Evolutionary conservation across 768 basidiomycete species (phyloP), one percentile per base, ranked within the genome.

Genomic region (Cyathus striatus): DNA sequence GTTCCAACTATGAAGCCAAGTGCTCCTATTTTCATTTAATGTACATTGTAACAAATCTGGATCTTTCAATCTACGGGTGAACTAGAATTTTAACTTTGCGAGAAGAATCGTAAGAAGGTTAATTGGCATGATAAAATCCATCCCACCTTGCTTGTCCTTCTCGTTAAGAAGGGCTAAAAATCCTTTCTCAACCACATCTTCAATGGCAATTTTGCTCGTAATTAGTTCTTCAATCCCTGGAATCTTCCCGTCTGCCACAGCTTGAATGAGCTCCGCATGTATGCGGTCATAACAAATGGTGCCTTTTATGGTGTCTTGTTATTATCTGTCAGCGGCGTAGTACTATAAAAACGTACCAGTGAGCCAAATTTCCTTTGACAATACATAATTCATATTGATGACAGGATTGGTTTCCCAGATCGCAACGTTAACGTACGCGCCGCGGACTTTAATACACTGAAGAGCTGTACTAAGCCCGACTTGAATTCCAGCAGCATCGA

Each of bases 401-500:
- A 44, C 53, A 1, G 68, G 56, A 2, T 33, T 47, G 13, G 55
- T 49, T 32, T 68, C 72, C 73, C 73, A 76, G 6, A 72, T 43
- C 1, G 72, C 69, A 14, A 75, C 57, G 44, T 68, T 68, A 13
- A 72, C 53, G 18, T 72, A 49, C 0, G 53, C 61, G 14, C 75
- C 73, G 24, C 66, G 50, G 1, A 66, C 54, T 18, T 65, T 61
- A 7, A 73, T 54, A 21, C 64, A 61, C 5, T 42, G 26, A 12
- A 75, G 50, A 6, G 64, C 68, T 5, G 60, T 48, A 25, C 67
- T 61, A 12, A 75, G 42, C 34, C 64, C 61, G 12, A 55, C 55
- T 47, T 72, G 68, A 2, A 63, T 48, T 1, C 74, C 73, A 3
- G 72, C 70, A 14, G 72, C 70, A 35, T 77, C 75, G 48, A 73